Conservation (phyloP, 257 asterid genomes). For the Vinca minor region DNA sequence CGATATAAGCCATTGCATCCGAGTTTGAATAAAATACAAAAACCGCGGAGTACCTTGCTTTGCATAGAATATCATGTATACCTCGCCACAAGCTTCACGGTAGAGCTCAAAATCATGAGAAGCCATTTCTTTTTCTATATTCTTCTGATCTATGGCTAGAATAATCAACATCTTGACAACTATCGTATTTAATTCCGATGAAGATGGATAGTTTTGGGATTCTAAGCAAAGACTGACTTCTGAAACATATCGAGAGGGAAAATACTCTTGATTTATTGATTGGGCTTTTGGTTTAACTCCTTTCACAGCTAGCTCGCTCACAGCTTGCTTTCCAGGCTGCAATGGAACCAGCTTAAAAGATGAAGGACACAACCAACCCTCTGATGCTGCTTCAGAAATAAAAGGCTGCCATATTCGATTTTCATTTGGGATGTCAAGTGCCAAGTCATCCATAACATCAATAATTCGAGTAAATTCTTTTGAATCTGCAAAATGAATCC, state of each 20-base stretch:
- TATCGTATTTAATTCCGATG: conserved; percentile 54
- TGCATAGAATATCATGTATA: too few relatives aligned
- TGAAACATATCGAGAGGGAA: conserved; percentile 61
- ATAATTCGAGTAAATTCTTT: conserved; percentile 75
- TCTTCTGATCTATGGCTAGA: conserved; percentile 85
- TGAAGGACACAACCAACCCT: conserved; percentile 86
- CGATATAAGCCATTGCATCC: too few relatives aligned
- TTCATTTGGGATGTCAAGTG: conserved; percentile 78
- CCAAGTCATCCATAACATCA: conserved; percentile 62
- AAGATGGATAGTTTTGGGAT: conserved; percentile 37
- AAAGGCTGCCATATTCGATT: conserved; percentile 51
- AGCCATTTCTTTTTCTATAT: conserved; percentile 94
- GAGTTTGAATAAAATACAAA: too few relatives aligned
- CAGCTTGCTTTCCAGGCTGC: conserved; percentile 34
- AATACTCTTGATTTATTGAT: conserved; percentile 69
- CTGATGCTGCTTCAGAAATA: conserved; percentile 83
- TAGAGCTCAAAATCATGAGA: too few relatives aligned
- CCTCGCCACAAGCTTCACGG: too few relatives aligned
- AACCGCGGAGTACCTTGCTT: too few relatives aligned
- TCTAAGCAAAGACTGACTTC: conserved; percentile 73
- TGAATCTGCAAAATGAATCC: too few relatives aligned
- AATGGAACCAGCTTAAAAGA: conserved; percentile 49
- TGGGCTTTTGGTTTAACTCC: conserved; percentile 57
- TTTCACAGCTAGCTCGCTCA: conserved; percentile 45
- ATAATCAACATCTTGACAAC: conserved; percentile 74